Base-by-base conservation (phyloP, 176 grass and related monocot genomes). In the Zizania latifolia region DNA sequence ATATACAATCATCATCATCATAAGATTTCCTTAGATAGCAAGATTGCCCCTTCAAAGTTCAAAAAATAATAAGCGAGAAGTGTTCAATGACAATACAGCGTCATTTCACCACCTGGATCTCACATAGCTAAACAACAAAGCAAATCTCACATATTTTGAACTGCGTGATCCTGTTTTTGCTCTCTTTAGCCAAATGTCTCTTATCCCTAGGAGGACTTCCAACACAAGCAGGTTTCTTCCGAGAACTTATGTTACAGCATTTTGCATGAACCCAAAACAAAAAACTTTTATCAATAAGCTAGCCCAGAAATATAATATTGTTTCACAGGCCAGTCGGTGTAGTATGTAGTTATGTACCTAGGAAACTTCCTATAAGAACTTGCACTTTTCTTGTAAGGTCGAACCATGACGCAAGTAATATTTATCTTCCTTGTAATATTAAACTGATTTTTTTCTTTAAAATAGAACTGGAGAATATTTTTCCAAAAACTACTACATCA, bases 201-300 rank as follows among this genome's bases (percentile, higher is more conserved):
- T n/a, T n/a, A n/a, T n/a, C n/a, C n/a, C n/a, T n/a, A n/a, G n/a
- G n/a, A n/a, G n/a, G n/a, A n/a, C n/a, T n/a, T n/a, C n/a, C n/a
- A n/a, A n/a, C n/a, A n/a, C n/a, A n/a, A n/a, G n/a, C n/a, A n/a
- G n/a, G n/a, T n/a, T n/a, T n/a, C n/a, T n/a, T n/a, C n/a, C n/a
- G n/a, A n/a, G n/a, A n/a, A 43, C 24, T 14, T 26, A 84, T 27
- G 58, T 56, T 71, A 69, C 53, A 38, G 1, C 62, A 76, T 68
- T 27, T n/a, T n/a, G n/a, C n/a, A n/a, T n/a, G n/a, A n/a, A n/a
- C n/a, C n/a, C n/a, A n/a, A n/a, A n/a, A n/a, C n/a, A n/a, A n/a
- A n/a, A n/a, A n/a, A n/a, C 19, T 33, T 76, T 30, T 27, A 54
- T 21, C 11, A 30, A 43, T 10, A 61, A 30, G 26, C 7, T 17